Evolutionary conservation across 1,284 basidiomycete species (phyloP).

Genomic region (Moesziomyces sp.): DNA sequence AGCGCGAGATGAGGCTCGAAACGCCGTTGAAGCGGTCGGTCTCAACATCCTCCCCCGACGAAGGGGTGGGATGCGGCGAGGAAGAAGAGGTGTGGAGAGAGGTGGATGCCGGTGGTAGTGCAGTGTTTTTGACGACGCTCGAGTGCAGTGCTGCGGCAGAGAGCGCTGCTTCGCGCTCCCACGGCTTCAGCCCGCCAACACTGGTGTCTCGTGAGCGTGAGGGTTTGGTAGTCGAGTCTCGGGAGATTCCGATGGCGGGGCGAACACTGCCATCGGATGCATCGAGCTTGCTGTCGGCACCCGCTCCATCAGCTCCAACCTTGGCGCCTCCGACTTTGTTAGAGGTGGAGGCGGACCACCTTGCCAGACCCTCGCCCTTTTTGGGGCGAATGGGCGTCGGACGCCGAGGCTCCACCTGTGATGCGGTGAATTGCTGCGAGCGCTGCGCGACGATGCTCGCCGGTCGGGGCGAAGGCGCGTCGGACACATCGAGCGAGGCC

Average conservation of each 20-base stretch:
- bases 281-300: too few relatives aligned
- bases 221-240: too few relatives aligned
- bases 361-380: conserved; percentile 11
- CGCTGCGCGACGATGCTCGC: conserved; percentile 6
- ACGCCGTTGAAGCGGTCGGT: conserved; percentile 46
- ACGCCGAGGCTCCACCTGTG: conserved; percentile 13
- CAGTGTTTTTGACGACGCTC: conserved; percentile 20
- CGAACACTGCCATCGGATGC: too few relatives aligned
- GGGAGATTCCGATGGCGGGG: too few relatives aligned
- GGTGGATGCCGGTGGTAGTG: conserved; percentile 15
- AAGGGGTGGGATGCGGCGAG: background rate
- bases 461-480: background rate
- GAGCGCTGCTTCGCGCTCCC: conserved; percentile 54
- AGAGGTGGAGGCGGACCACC: background rate
- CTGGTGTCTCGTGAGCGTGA: too few relatives aligned
- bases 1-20: conserved; percentile 31
- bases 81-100: conserved; percentile 1
- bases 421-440: background rate
- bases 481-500: background rate
- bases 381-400: conserved; percentile 29
- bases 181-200: conserved; percentile 39
- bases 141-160: conserved; percentile 19
- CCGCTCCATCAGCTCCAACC: too few relatives aligned
- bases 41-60: conserved; percentile 1
- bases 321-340: too few relatives aligned